phyloP scores from a whole-genome alignment of 1,139 yeast species.

The Suhomyces bribrorum region DNA sequence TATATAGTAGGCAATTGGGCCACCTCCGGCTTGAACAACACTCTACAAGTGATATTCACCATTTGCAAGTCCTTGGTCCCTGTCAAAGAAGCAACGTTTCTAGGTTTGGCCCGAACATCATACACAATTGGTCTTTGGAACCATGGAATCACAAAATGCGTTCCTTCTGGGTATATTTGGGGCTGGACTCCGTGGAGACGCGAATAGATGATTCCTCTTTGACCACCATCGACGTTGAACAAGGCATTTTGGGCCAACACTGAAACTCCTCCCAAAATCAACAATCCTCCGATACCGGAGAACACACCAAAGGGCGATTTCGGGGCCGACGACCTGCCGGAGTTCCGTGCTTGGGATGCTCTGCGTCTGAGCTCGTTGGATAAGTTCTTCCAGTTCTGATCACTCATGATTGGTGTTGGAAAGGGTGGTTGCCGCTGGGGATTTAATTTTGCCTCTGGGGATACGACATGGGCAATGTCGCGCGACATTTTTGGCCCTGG shows the following conservation, averaged over 20 bases:
- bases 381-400: constrained; percentile 66
- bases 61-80: constrained; percentile 98
- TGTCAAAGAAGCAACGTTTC: constrained; percentile 95
- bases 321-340: constrained; percentile 48
- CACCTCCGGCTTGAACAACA: constrained; percentile 84
- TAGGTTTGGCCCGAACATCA: constrained; percentile 96
- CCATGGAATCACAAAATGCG: constrained; percentile 94
- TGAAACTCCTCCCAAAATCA: constrained; percentile 73
- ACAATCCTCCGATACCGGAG: constrained; percentile 78
- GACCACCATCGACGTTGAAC: constrained; percentile 99
- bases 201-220: constrained; percentile 92
- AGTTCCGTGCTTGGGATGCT: constrained; percentile 52
- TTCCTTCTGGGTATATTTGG: constrained; percentile 89
- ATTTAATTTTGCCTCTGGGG: neutral
- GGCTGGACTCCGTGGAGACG: constrained; percentile 85
- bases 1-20: constrained; percentile 77
- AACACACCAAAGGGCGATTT: constrained; percentile 56
- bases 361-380: constrained; percentile 67
- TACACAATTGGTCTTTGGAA: constrained; percentile 88
- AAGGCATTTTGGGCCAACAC: constrained; percentile 70
- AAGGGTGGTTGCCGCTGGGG: neutral
- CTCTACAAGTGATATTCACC: constrained; percentile 99
- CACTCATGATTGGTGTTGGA: constrained; percentile 34
- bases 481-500: neutral
- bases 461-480: too few relatives aligned